These are phyloP conservation scores for Fusarium equiseti DNA, from an alignment of 2,329 filamentous ascomycete genomes.

Conservation along the genomic window DNA sequence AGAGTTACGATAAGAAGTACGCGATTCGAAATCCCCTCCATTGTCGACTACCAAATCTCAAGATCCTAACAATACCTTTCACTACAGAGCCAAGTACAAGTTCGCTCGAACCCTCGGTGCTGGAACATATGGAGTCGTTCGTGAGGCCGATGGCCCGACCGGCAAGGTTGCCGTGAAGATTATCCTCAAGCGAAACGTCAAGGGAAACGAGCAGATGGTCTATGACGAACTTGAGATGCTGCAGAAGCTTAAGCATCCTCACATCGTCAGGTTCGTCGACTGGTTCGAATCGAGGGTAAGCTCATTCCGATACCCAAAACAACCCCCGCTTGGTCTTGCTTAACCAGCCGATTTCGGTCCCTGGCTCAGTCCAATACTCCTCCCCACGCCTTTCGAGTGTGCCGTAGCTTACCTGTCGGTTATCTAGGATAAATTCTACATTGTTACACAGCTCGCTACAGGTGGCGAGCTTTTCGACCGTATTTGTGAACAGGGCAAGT, in stretches of 20 bases:
- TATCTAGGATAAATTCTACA: constrained; percentile 96
- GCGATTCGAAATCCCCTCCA: constrained; percentile 46
- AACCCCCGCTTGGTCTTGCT: neutral
- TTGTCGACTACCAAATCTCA: constrained; percentile 20
- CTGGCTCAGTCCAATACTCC: constrained; percentile 5
- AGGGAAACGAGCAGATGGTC: constrained; percentile 98
- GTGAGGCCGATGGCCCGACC: constrained; percentile 86
- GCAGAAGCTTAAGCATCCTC: constrained; percentile 88
- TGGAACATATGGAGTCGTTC: constrained; percentile 97
- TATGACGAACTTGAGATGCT: constrained; percentile 97
- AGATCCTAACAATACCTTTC: constrained; percentile 44
- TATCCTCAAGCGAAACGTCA: constrained; percentile 99
- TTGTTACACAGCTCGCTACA: constrained; percentile 94
- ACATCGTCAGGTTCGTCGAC: constrained; percentile 97
- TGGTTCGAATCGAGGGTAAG: constrained; percentile 98
- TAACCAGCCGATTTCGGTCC: constrained; percentile 6
- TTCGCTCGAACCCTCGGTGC: constrained; percentile 95
- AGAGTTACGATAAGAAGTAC: constrained; percentile 99
- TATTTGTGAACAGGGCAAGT: constrained; percentile 97
- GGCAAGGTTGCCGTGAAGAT: constrained; percentile 98
- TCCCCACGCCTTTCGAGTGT: neutral
- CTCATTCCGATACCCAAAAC: constrained; percentile 5
- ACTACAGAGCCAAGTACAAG: constrained; percentile 80
- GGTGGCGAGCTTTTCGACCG: constrained; percentile 97
- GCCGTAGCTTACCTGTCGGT: constrained; percentile 22